Evolutionary conservation across 306 rosid genomes (phyloP), one percentile per base, ranked within the genome.

Genomic region (Canavalia ensiformis): DNA sequence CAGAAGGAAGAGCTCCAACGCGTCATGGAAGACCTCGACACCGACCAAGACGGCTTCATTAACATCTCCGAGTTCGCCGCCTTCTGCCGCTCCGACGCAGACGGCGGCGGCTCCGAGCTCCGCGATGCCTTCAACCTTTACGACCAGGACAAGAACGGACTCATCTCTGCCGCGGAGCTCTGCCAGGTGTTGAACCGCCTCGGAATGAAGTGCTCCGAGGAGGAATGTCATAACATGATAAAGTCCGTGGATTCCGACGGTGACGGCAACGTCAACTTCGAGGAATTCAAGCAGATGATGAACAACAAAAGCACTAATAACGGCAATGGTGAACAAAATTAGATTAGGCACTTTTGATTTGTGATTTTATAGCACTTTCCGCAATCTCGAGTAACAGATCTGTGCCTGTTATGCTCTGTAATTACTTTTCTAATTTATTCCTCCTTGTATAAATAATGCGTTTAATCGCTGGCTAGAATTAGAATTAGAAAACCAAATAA

Each of bases 231-330:
- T 72, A 81, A 74, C 3, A 96, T 96, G 99, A 93, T 96, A 84
- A 35, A 59, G 66, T 82, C 97, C 55, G 97, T 96, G 0, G 99
- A 96, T 49, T 84, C 91, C 9, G 98, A 93, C 57, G 97, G 94
- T 42, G 99, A 96, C 34, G 97, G 92, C 2, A 84, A 88, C 76
- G 99, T 96, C 41, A 92, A 88, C 76, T 96, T 92, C 83, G 89
- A 84, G 3, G 99, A 96, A 86, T 96, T 96, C 80, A 79, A 80
- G 89, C 65, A 74, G 85, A 96, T 96, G 99, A 96, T 93, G 99
- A 84, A 52, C 75, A 78, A 76, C 83, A 83, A 83, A 3, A 13
- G 44, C 1, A 25, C 25, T 2, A 67, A 80, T 39, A 4, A 54
- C 9, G 77, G 68, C 52, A 72, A 84, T 33, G 84, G 71, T 46